These are phyloP conservation scores for Trichoderma erinaceum DNA, from an alignment of 495 filamentous ascomycete species.

Conservation along the genomic window DNA sequence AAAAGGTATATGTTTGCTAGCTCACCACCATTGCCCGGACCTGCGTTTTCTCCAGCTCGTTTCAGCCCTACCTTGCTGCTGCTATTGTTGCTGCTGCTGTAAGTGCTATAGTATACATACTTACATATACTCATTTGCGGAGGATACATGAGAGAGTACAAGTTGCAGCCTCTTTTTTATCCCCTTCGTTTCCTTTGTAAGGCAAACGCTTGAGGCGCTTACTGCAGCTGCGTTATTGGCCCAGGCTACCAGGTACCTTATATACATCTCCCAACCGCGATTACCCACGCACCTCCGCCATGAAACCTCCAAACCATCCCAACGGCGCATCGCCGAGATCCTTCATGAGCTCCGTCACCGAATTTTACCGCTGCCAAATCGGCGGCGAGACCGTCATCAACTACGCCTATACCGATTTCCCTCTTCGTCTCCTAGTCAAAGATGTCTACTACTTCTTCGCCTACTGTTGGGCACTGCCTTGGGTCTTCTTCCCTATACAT, in stretches of 20 bases:
- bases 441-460: constrained; percentile 51
- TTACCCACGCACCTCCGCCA: not conserved
- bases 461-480: constrained; percentile 45
- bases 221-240: no score
- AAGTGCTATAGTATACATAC: not conserved
- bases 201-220: no score
- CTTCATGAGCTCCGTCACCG: constrained; percentile 23
- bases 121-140: no score
- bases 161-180: no score
- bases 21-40: constrained; percentile 3
- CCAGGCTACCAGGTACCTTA: not conserved
- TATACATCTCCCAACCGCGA: not conserved
- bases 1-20: not conserved
- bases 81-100: not conserved
- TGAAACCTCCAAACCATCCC: not conserved
- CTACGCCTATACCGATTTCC: constrained; percentile 56
- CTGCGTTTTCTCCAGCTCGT: not conserved
- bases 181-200: no score
- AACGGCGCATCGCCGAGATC: not conserved
- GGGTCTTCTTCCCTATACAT: constrained; percentile 46
- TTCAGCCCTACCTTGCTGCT: not conserved
- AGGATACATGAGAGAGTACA: no score
- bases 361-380: constrained; percentile 48
- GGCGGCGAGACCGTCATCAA: constrained; percentile 43
- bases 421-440: constrained; percentile 46